phyloP scores from a whole-genome alignment of 2,329 filamentous ascomycete genomes.

The Penicillium sp. region DNA sequence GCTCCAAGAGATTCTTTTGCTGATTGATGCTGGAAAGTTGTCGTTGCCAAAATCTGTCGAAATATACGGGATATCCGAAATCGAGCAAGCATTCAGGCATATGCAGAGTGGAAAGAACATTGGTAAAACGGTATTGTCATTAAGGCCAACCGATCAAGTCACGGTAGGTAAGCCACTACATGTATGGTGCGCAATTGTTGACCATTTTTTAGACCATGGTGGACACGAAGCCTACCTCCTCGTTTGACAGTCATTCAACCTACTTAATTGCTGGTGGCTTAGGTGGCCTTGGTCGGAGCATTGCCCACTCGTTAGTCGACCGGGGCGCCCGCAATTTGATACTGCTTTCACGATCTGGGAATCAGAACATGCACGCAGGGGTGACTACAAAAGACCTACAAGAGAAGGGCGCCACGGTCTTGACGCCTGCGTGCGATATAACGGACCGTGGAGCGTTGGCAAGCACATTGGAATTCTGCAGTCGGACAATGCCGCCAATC shows the following conservation, averaged over 20 bases:
- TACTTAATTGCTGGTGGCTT: conserved; percentile 20
- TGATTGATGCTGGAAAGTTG: background rate
- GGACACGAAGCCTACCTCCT: background rate
- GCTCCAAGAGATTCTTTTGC: background rate
- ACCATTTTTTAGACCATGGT: background rate
- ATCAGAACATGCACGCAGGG: background rate
- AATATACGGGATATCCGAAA: background rate
- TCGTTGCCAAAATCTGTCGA: background rate
- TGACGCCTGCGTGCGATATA: conserved; percentile 2
- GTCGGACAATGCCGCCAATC: conserved; percentile 23
- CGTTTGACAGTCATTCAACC: conserved; percentile 4
- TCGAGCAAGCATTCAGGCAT: background rate
- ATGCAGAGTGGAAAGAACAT: conserved; percentile 8
- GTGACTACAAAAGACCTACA: background rate
- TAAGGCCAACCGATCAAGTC: background rate
- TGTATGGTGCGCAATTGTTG: no score
- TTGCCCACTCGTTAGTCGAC: conserved; percentile 12
- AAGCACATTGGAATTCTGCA: background rate
- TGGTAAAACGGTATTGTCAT: conserved; percentile 1
- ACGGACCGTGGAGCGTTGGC: conserved; percentile 12
- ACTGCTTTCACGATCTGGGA: conserved; percentile 17
- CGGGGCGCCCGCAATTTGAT: conserved; percentile 16
- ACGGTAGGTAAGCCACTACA: background rate
- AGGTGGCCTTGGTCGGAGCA: conserved; percentile 17
- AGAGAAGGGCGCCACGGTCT: background rate